Evolutionary conservation across 768 basidiomycete genomes (phyloP).

Genomic region (Pseudohyphozyma bogoriensis): DNA sequence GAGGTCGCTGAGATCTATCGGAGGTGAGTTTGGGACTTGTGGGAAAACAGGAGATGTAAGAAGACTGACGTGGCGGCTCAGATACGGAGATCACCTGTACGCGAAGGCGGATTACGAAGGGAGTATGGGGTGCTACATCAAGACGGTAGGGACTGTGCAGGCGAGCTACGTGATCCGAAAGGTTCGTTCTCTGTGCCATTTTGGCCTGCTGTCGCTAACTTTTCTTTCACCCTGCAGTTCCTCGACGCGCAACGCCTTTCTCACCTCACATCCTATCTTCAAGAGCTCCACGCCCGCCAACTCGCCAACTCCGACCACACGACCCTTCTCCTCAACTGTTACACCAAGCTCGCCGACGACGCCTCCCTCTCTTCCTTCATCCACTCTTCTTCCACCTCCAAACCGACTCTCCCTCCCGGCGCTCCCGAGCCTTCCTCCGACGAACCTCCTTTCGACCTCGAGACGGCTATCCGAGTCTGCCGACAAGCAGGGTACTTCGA

Average conservation of each 20-base stretch:
- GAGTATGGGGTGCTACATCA: conserved; percentile 82
- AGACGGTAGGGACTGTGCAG: conserved; percentile 78
- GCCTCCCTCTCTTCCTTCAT: conserved; percentile 81
- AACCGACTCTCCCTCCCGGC: neutral
- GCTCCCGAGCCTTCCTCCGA: neutral
- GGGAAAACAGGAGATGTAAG: no score
- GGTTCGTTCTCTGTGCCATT: conserved; percentile 49
- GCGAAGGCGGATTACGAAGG: conserved; percentile 84
- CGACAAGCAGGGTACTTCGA: conserved; percentile 93
- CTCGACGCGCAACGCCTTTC: conserved; percentile 92
- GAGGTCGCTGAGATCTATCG: conserved; percentile 79
- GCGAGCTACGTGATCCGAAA: conserved; percentile 96
- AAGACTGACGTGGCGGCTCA: conserved; percentile 37
- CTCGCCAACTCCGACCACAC: conserved; percentile 95
- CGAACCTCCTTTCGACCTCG: conserved; percentile 89
- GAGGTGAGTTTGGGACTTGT: conserved; percentile 15
- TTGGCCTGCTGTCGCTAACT: neutral
- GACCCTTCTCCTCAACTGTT: conserved; percentile 89
- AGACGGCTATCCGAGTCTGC: conserved; percentile 93
- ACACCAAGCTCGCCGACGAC: conserved; percentile 91
- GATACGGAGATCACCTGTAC: conserved; percentile 84
- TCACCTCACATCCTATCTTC: conserved; percentile 87
- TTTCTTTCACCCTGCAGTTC: conserved; percentile 49
- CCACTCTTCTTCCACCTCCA: conserved; percentile 45
- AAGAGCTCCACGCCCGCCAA: conserved; percentile 80